A percentile compares a stretch with the other conserved stretches of the same genome.
Conservation (phyloP, 768 basidiomycete species). For the Leccinum disarticulatum region DNA sequence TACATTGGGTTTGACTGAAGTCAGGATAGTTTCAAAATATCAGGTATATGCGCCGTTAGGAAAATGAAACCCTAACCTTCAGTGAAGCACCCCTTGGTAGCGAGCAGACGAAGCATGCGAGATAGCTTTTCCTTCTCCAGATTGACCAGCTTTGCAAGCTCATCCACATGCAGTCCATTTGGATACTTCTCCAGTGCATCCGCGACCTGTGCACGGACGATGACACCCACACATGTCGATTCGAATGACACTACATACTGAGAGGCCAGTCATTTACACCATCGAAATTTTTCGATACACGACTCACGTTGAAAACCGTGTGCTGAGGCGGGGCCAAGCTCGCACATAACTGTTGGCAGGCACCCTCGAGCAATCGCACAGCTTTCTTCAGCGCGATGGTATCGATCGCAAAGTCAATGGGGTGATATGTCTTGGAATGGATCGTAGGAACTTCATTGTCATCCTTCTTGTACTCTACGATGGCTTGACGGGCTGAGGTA, state of each 20-base stretch:
- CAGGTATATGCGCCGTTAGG: background rate
- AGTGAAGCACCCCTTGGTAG: slow-evolving; percentile 24
- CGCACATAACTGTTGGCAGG: slow-evolving; percentile 29
- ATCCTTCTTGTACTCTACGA: slow-evolving; percentile 26
- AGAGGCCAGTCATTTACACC: background rate
- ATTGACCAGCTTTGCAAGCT: slow-evolving; percentile 24
- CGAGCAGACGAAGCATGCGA: slow-evolving; percentile 32
- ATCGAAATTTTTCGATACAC: background rate
- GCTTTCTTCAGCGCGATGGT: slow-evolving; percentile 26
- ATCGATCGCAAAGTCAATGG: slow-evolving; percentile 22
- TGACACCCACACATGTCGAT: slow-evolving; percentile 20
- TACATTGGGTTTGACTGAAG: slow-evolving; percentile 23
- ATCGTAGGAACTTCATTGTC: slow-evolving; percentile 24
- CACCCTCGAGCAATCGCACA: slow-evolving; percentile 25
- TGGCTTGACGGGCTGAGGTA: slow-evolving; percentile 25
- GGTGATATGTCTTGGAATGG: slow-evolving; percentile 23
- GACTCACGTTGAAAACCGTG: slow-evolving; percentile 26
- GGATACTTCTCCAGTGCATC: slow-evolving; percentile 21
- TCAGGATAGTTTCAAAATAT: background rate
- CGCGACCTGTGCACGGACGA: background rate
- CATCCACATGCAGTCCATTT: slow-evolving; percentile 27
- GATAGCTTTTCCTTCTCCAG: slow-evolving; percentile 30
- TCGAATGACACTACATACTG: slow-evolving; percentile 24
- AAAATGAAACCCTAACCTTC: background rate
- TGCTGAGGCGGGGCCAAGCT: slow-evolving; percentile 29